Evolutionary conservation across 768 basidiomycete genomes (phyloP).

Genomic region (Leccinellum luteum): DNA sequence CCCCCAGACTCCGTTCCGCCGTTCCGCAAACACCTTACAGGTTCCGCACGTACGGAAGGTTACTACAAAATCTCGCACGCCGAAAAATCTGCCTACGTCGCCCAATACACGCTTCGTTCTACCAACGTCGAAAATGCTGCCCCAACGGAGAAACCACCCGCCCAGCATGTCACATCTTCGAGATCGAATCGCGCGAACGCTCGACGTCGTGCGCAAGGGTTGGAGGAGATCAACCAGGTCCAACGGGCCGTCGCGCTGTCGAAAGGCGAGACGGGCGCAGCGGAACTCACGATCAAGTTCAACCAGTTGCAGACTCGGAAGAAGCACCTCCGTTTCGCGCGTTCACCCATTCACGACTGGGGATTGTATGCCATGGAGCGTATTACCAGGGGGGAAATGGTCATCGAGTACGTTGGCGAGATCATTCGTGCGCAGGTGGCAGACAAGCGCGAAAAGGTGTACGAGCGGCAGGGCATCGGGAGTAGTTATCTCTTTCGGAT

Average conservation of each 20-base stretch:
- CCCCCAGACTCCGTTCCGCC: slow-evolving; percentile 44
- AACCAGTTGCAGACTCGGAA: slow-evolving; percentile 97
- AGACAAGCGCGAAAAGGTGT: slow-evolving; percentile 94
- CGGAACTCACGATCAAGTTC: slow-evolving; percentile 86
- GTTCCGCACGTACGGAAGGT: slow-evolving; percentile 90
- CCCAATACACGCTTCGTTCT: slow-evolving; percentile 75
- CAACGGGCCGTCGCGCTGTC: slow-evolving; percentile 75
- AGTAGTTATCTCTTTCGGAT: slow-evolving; percentile 98
- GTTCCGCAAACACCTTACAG: slow-evolving; percentile 77
- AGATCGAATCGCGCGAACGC: slow-evolving; percentile 92
- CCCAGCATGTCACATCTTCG: slow-evolving; percentile 65
- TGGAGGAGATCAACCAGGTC: slow-evolving; percentile 94
- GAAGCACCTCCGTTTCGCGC: slow-evolving; percentile 94
- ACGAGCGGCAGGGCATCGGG: slow-evolving; percentile 96
- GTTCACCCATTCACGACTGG: slow-evolving; percentile 98
- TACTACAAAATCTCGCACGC: slow-evolving; percentile 93
- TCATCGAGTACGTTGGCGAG: slow-evolving; percentile 99
- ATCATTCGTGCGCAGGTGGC: slow-evolving; percentile 93
- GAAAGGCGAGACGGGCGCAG: slow-evolving; percentile 69
- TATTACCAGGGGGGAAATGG: slow-evolving; percentile 94
- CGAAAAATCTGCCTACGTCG: slow-evolving; percentile 89
- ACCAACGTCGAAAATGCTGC: slow-evolving; percentile 44
- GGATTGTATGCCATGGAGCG: slow-evolving; percentile 97
- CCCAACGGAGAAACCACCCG: slow-evolving; percentile 40
- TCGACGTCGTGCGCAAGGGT: slow-evolving; percentile 83